Percentiles rank a stretch among this genome's conserved stretches.
These are phyloP conservation scores for Lycium barbarum DNA, from an alignment of 257 asterid species.

Conservation along the genomic window DNA sequence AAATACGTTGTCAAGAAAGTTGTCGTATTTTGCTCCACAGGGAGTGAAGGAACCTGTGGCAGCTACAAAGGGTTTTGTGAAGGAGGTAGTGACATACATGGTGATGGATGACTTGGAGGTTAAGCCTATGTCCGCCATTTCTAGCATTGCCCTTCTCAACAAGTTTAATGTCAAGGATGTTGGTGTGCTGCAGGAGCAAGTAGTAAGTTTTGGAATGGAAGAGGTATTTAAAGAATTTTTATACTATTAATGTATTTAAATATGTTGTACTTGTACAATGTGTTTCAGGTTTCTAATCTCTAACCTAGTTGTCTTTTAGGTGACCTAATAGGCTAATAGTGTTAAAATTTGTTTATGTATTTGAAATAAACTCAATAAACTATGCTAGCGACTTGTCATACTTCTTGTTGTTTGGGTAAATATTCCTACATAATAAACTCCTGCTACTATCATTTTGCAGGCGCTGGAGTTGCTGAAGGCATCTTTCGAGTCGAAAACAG, in stretches of 20 bases:
- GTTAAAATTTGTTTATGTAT: too few relatives aligned
- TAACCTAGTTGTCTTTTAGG: too few relatives aligned
- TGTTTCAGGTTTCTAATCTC: background rate
- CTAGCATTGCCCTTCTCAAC: constrained; percentile 35
- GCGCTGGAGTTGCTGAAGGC: constrained; percentile 45
- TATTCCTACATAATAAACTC: background rate
- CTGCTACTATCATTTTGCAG: constrained; percentile 27
- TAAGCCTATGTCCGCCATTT: constrained; percentile 41
- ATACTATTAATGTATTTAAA: constrained; percentile 31
- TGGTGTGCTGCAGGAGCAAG: constrained; percentile 22
- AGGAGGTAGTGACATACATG: constrained; percentile 46
- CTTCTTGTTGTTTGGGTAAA: background rate
- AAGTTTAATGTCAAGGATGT: constrained; percentile 34
- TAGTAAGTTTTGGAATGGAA: constrained; percentile 34
- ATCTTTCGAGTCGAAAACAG: constrained; percentile 33
- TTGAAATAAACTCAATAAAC: background rate
- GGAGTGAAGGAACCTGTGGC: too few relatives aligned
- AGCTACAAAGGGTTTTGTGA: constrained; percentile 42
- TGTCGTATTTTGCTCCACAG: too few relatives aligned
- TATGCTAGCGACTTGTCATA: background rate
- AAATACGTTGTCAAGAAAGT: too few relatives aligned
- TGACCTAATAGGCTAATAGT: too few relatives aligned
- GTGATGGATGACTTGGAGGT: constrained; percentile 46
- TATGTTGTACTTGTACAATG: constrained; percentile 31
- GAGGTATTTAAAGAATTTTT: constrained; percentile 29